phyloP scores from a whole-genome alignment of 1,284 basidiomycete genomes.

The Anthracocystis panici-leucophaei region DNA sequence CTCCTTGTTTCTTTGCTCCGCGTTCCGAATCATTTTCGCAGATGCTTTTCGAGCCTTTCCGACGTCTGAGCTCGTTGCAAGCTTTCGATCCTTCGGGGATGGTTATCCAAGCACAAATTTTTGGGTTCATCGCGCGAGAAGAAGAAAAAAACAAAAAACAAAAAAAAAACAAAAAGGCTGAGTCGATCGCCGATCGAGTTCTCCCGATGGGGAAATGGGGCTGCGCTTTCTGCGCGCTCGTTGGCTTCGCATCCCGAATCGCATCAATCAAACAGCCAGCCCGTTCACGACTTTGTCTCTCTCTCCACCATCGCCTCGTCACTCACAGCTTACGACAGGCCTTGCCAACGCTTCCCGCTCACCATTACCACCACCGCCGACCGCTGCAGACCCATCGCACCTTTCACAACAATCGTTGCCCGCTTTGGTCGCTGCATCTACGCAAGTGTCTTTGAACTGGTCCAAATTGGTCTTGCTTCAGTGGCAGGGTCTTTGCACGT shows the following conservation, averaged over 20 bases:
- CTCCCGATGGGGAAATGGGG: not conserved
- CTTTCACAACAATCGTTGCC: not conserved
- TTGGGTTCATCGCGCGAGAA: conserved; percentile 26
- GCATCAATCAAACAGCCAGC: conserved; percentile 14
- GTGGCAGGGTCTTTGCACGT: not conserved
- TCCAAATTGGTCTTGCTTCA: not conserved
- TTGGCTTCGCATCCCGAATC: conserved; percentile 6
- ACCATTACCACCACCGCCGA: not conserved
- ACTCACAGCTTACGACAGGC: conserved; percentile 3
- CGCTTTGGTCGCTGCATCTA: not conserved
- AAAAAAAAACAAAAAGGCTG: not conserved
- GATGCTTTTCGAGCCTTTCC: conserved; percentile 1
- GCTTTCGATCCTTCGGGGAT: not conserved
- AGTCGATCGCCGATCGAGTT: conserved; percentile 11
- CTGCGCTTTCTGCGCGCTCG: conserved; percentile 15
- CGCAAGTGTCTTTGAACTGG: not conserved
- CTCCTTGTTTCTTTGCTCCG: conserved; percentile 12
- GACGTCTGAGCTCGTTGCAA: not conserved
- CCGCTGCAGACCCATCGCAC: not conserved
- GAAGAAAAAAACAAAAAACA: not conserved
- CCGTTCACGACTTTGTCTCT: not conserved
- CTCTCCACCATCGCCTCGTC: conserved; percentile 1
- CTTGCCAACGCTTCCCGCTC: not conserved
- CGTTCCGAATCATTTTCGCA: conserved; percentile 41
- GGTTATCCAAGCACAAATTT: conserved; percentile 26